Base-by-base conservation (phyloP, 2,329 filamentous ascomycete genomes). In the Lachnellula subtilissima region DNA sequence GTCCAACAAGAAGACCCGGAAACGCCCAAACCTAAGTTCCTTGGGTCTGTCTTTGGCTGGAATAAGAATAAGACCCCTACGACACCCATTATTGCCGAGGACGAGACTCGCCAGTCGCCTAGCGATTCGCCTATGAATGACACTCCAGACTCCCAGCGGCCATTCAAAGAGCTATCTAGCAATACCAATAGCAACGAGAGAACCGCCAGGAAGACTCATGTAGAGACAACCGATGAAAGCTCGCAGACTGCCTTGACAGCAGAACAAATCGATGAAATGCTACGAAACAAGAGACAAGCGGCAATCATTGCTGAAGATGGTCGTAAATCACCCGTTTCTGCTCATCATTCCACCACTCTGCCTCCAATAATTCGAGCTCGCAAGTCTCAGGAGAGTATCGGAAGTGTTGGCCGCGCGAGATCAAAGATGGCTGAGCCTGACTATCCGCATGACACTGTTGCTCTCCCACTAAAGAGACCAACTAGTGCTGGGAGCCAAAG, bases 241-340 rank as follows among this genome's bases (percentile, higher is more conserved):
- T 87, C 88, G 14, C 93, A 97, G 73, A 97, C 92, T 23, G 79
- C 87, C 40, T 77, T 97, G 32, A 95, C 91, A n/a, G 83, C 89
- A 0, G 83, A 88, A 50, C 85, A 88, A 54, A 90, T 96, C 61
- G 91, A 96, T 63, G 81, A 84, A 54, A 78, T 96, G 66, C 73
- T 95, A 54, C 80, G 81, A 62, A 77, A 79, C 53, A 84, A 82
- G 64, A 58, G 66, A 28, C 65, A 68, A 35, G 69, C 66, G 19
- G 58, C 57, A 2, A 60, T 64, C 37, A 19, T 63, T 19, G 49
- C 56, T 35, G 62, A 69, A 48, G 62, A 66, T 50, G 55, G 56
- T 22, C 60, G 60, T 15, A 64, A 56, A 22, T 50, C 61, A 15
- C 45, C 62, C 28, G 53, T 56, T 6, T 68, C 67, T 25, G 61